Evolutionary conservation across 495 filamentous ascomycete species (phyloP).

Genomic region (Aspergillus nanangensis): DNA sequence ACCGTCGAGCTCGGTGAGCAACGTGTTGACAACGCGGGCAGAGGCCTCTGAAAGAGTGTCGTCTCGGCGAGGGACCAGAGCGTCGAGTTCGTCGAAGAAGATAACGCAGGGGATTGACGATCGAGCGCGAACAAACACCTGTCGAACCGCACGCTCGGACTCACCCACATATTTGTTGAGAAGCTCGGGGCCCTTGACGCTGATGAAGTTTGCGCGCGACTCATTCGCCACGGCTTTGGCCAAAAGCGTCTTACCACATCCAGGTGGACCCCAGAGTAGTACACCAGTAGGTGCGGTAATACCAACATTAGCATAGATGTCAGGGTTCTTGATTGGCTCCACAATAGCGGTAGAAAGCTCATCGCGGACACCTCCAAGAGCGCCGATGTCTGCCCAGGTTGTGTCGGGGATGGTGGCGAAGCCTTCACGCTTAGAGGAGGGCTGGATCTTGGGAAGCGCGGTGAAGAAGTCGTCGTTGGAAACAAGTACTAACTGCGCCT

Average conservation of each 20-base stretch:
- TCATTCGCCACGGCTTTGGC: slow-evolving; percentile 97
- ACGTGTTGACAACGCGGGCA: slow-evolving; percentile 87
- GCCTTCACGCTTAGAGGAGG: slow-evolving; percentile 90
- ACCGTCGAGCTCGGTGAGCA: slow-evolving; percentile 95
- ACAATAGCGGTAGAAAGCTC: slow-evolving; percentile 86
- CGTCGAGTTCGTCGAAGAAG: slow-evolving; percentile 97
- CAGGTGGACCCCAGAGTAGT: slow-evolving; percentile 93
- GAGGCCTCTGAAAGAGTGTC: slow-evolving; percentile 77
- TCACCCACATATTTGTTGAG: slow-evolving; percentile 96
- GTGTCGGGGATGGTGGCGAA: slow-evolving; percentile 98
- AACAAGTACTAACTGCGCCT: slow-evolving; percentile 41
- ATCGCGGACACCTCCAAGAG: slow-evolving; percentile 71
- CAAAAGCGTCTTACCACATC: slow-evolving; percentile 94
- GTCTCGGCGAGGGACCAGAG: slow-evolving; percentile 80
- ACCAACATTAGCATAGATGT: slow-evolving; percentile 73
- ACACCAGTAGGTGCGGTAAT: slow-evolving; percentile 88
- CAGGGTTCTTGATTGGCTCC: slow-evolving; percentile 83
- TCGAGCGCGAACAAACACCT: slow-evolving; percentile 86
- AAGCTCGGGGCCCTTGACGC: slow-evolving; percentile 91
- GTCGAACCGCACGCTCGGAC: slow-evolving; percentile 85
- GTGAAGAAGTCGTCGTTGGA: slow-evolving; percentile 65
- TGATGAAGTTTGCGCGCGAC: slow-evolving; percentile 94
- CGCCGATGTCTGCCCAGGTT: slow-evolving; percentile 91
- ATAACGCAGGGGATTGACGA: slow-evolving; percentile 87
- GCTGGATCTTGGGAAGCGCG: slow-evolving; percentile 82